Evolutionary conservation across 192 early-diverging fungal species (phyloP).

Genomic region (Glomus cerebriforme): DNA sequence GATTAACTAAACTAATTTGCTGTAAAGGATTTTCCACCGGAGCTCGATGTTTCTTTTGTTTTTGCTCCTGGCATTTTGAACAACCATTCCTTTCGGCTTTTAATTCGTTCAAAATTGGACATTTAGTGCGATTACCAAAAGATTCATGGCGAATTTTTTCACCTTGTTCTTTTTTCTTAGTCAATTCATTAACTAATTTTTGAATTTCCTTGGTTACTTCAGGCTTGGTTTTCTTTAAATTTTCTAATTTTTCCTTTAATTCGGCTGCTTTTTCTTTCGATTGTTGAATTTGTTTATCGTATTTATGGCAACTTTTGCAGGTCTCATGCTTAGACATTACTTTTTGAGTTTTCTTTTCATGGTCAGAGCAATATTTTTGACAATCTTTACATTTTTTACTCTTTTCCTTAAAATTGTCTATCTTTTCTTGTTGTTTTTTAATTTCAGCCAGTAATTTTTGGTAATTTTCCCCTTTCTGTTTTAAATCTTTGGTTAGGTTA

Average conservation of each 20-base stretch:
- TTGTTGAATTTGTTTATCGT: conserved; percentile 18
- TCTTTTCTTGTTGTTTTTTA: conserved; percentile 19
- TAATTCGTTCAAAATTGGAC: conserved; percentile 17
- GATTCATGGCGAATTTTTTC: conserved; percentile 4
- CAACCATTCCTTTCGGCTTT: conserved; percentile 13
- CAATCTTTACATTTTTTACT: conserved; percentile 8
- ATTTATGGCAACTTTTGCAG: background rate
- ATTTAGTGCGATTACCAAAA: conserved; percentile 10
- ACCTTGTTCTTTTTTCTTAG: conserved; percentile 13
- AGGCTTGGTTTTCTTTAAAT: conserved; percentile 18
- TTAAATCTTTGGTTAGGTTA: background rate
- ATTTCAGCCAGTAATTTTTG: conserved; percentile 8
- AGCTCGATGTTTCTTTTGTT: conserved; percentile 11
- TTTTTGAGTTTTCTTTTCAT: conserved; percentile 14
- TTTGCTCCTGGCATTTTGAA: conserved; percentile 11
- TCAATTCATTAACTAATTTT: conserved; percentile 21
- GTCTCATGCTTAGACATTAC: conserved; percentile 17
- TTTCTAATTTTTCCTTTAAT: conserved; percentile 21
- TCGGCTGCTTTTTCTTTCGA: conserved; percentile 1
- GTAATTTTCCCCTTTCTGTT: conserved; percentile 10
- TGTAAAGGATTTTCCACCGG: conserved; percentile 8
- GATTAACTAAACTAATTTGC: conserved; percentile 3
- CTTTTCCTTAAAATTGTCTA: conserved; percentile 23
- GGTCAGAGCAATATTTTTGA: conserved; percentile 17
- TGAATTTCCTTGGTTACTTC: conserved; percentile 18